phyloP scores from a whole-genome alignment of 768 basidiomycete species.

The Calvatia gigantea region DNA sequence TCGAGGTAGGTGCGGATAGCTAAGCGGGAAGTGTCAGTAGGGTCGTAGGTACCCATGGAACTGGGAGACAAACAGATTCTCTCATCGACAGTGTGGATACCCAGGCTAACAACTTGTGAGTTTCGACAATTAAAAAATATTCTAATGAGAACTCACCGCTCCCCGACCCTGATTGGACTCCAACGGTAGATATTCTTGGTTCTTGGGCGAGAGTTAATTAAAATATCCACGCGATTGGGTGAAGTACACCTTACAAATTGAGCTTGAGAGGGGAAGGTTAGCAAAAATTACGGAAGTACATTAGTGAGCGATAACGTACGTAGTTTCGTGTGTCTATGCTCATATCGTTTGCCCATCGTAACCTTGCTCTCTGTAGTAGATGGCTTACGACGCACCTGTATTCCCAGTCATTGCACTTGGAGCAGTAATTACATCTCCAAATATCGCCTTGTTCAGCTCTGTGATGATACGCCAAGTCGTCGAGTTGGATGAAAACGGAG shows the following conservation, averaged over 20 bases:
- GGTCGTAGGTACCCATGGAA: neutral
- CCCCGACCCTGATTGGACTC: constrained; percentile 23
- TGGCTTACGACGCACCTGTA: constrained; percentile 17
- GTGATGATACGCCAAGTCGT: constrained; percentile 22
- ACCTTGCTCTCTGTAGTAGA: neutral
- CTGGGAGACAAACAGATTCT: constrained; percentile 21
- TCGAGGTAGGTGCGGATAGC: constrained; percentile 23
- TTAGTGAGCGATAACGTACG: constrained; percentile 1
- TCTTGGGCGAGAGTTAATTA: constrained; percentile 4
- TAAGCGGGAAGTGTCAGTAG: neutral
- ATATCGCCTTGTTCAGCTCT: constrained; percentile 21
- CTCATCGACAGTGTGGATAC: constrained; percentile 26
- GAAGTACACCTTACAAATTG: constrained; percentile 18
- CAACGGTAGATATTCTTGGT: constrained; percentile 25
- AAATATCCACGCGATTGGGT: neutral
- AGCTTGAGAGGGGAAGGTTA: constrained; percentile 12
- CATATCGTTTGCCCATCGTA: neutral
- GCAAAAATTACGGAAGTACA: neutral
- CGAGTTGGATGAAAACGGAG: constrained; percentile 19
- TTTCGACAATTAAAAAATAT: neutral
- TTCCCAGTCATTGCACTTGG: constrained; percentile 29
- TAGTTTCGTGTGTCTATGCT: constrained; percentile 24
- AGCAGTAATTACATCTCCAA: constrained; percentile 23
- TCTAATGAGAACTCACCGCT: constrained; percentile 15
- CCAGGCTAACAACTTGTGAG: constrained; percentile 14